Evolutionary conservation across 1,284 basidiomycete species (phyloP).

Genomic region (Irpex lacteus): DNA sequence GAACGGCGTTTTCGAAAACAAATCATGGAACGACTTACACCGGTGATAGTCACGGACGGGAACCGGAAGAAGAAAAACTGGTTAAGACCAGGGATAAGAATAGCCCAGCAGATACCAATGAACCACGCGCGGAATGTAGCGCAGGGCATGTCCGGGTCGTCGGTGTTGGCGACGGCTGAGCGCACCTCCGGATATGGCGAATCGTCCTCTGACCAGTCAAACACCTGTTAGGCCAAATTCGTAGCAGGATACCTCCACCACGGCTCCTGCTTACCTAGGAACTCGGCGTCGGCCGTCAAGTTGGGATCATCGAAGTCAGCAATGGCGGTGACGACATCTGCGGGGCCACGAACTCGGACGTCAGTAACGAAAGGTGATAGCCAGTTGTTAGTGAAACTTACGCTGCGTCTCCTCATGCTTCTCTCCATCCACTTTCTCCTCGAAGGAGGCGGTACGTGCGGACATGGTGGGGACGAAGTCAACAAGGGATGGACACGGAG

Average conservation of each 20-base stretch:
- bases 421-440: constrained; percentile 12
- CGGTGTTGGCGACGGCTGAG: constrained; percentile 54
- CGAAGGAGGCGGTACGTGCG: constrained; percentile 3
- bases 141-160: constrained; percentile 54
- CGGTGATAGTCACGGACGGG: constrained; percentile 40
- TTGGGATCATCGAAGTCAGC: constrained; percentile 21
- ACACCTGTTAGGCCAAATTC: neutral
- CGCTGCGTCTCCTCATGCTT: neutral
- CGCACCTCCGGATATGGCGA: constrained; percentile 63
- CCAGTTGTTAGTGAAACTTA: neutral
- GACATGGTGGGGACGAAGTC: constrained; percentile 15
- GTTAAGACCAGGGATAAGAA: constrained; percentile 44
- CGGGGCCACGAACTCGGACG: too few species aligned
- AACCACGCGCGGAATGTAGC: constrained; percentile 55
- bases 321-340: constrained; percentile 2
- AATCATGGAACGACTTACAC: constrained; percentile 15
- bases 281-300: constrained; percentile 11
- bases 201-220: constrained; percentile 36
- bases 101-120: constrained; percentile 46
- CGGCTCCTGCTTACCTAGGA: constrained; percentile 10
- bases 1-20: neutral
- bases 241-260: neutral
- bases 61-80: constrained; percentile 56
- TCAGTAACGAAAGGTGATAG: neutral
- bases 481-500: neutral